A percentile compares a stretch with the other conserved stretches of the same genome.
Conservation (phyloP, 2,329 filamentous ascomycete genomes). For the Tympanopsis confertula region DNA sequence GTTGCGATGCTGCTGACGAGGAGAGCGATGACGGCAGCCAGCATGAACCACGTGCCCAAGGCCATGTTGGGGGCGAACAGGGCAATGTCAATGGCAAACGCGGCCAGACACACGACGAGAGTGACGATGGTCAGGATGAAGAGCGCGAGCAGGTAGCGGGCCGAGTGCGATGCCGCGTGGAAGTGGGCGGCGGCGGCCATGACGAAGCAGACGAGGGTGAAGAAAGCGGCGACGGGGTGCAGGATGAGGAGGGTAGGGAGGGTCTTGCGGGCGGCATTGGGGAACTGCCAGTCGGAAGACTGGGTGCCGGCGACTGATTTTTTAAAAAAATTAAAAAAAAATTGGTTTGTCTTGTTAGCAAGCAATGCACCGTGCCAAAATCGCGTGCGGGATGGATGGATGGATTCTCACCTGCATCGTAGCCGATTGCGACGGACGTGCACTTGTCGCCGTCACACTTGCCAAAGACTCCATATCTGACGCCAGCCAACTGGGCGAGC, state of each 20-base stretch:
- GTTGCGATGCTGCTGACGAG: conserved; percentile 73
- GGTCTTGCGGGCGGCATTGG: conserved; percentile 35
- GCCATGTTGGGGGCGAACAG: conserved; percentile 87
- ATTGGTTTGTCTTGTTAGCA: no score
- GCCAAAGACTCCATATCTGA: conserved; percentile 86
- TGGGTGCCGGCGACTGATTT: not conserved
- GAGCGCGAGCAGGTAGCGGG: conserved; percentile 72
- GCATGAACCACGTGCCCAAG: conserved; percentile 88
- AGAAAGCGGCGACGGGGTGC: conserved; percentile 78
- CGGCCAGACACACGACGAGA: conserved; percentile 69
- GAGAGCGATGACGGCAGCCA: conserved; percentile 78
- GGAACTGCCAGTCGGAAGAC: conserved; percentile 17
- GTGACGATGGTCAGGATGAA: conserved; percentile 81
- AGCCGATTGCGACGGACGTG: conserved; percentile 69
- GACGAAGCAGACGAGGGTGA: conserved; percentile 74
- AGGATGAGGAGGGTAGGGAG: conserved; percentile 86
- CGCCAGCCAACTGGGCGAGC: conserved; percentile 63
- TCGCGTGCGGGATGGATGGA: no score
- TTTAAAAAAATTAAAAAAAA: not conserved
- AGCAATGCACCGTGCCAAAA: no score
- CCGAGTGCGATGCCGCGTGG: conserved; percentile 78
- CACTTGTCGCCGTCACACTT: conserved; percentile 62
- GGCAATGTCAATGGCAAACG: conserved; percentile 86
- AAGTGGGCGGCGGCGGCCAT: conserved; percentile 75
- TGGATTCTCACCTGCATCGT: conserved; percentile 60